Base-by-base conservation (phyloP, 2,329 filamentous ascomycete species). In the Allantophomopsis cytisporea region DNA sequence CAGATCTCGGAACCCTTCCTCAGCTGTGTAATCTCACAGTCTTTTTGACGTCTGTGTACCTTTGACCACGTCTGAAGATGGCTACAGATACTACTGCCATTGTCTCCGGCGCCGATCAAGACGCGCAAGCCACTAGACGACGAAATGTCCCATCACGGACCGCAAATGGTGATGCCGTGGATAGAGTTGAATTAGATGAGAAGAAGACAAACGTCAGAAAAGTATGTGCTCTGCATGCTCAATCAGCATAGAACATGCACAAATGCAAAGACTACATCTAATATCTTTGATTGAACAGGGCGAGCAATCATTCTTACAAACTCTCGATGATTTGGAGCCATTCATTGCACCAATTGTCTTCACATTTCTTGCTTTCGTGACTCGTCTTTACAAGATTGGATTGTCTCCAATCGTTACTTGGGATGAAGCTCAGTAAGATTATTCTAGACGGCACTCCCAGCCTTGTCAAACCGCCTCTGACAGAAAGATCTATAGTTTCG, bases 401-500 rank as follows among this genome's bases (percentile, higher is more conserved):
- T 60, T 80, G 60, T 83, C 79, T 35, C 69, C 74, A 45, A 83
- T 83, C 51, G 79, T 83, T 43, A 83, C 79, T 36, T 83, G 79
- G 79, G 79, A 83, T 58, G 79, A 83, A 64, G 79, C 79, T 50
- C 79, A 83, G 75, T 80, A 75, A 59, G 73, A 52, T 45, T 32
- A 35, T 13, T 12, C 23, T 28, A 10, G 23, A 28, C 11, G 7
- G 3, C 21, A 32, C 30, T 34, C 38, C 36, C 47, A 63, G 62
- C 48, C 66, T 65, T 48, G 62, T 62, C 39, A 40, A 30, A 17
- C 7, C 18, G 39, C 13, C 10, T 42, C 13, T 36, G 38, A 41
- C 46, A 45, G 18, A 20, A 39, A 47, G 20, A 36, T 42, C 38
- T 50, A 39, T 53, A 86, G 81, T 61, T 93, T 93, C 61, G 85